Base-by-base conservation (phyloP, 129 eudicot species). In the Solidago caesia region DNA sequence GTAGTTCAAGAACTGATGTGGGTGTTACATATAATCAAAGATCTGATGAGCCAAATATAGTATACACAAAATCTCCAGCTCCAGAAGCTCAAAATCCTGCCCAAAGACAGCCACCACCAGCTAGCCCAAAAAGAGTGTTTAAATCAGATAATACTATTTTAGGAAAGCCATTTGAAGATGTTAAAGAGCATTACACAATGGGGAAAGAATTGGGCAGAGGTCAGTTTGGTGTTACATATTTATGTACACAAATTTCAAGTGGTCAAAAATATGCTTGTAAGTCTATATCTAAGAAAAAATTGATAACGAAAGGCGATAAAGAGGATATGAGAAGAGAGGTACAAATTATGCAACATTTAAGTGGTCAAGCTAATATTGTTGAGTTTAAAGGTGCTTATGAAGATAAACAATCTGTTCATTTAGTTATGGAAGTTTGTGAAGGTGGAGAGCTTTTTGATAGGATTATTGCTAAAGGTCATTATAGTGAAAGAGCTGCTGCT, bases 401-500 rank as follows among this genome's bases (percentile, higher is more conserved):
- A 79, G 98, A 92, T 75, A 86, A 83, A 62, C 77, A 73, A 10
- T 80, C 87, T 15, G 98, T 92, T n/a, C 88, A 92, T 72, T 81
- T 92, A 57, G 98, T 92, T 49, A 92, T 92, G 97, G 97, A 92
- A 82, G 76, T 92, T 61, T 92, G 97, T 71, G 97, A 82, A 57
- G 98, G 98, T 49, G 98, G 98, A 5, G 98, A 92, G 89, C 86
- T 92, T 63, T 92, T 92, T 56, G 98, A 92, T 75, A 61, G 92
- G 84, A 92, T 92, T 25, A 89, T 89, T 46, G 89, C 96, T 0
- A 87, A 92, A 72, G 98, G 98, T 21, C 96, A 89, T 83, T 92
- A 92, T 47, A 92, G 96, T 80, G 96, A 92, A 64, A 83, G 87
- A 71, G 92, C 90, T 75, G 98, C 98, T 12, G 98, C 98, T 61